phyloP scores from a whole-genome alignment of 1,139 yeast genomes.

The Suhomyces wounanorum region DNA sequence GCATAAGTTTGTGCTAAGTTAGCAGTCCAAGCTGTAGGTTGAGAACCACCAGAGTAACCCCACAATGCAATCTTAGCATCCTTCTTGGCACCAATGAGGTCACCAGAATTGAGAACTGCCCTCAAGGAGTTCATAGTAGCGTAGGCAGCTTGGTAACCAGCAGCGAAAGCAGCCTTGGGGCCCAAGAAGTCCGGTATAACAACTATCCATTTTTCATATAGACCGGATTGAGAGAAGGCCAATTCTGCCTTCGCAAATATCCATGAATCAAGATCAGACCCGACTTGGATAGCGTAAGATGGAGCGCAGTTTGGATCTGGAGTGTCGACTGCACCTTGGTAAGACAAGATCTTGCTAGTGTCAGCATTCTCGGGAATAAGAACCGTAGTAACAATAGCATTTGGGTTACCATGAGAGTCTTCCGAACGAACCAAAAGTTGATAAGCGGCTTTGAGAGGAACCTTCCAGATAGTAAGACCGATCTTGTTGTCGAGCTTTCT shows the following conservation, averaged over 20 bases:
- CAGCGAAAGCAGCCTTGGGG: slow-evolving; percentile 29
- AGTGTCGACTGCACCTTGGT: slow-evolving; percentile 38
- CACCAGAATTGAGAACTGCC: slow-evolving; percentile 25
- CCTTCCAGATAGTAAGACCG: slow-evolving; percentile 8
- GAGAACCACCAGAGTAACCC: slow-evolving; percentile 43
- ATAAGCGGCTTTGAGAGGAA: slow-evolving; percentile 27
- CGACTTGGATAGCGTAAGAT: slow-evolving; percentile 30
- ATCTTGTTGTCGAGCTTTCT: slow-evolving; percentile 17
- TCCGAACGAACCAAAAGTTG: slow-evolving; percentile 37
- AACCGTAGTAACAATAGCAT: slow-evolving; percentile 33
- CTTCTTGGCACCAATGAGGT: slow-evolving; percentile 24
- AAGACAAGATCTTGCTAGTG: slow-evolving; percentile 30
- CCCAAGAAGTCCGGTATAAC: slow-evolving; percentile 40
- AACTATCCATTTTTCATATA: slow-evolving; percentile 35
- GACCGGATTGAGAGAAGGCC: slow-evolving; percentile 13
- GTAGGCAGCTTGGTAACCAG: slow-evolving; percentile 31
- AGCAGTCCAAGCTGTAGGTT: slow-evolving; percentile 42
- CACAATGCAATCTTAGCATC: slow-evolving; percentile 31
- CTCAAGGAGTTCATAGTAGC: slow-evolving; percentile 31
- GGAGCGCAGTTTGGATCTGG: slow-evolving; percentile 33
- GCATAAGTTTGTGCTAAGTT: slow-evolving; percentile 35
- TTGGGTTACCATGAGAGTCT: slow-evolving; percentile 35
- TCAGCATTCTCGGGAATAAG: slow-evolving; percentile 35
- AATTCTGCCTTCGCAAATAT: slow-evolving; percentile 11
- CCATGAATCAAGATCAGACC: slow-evolving; percentile 18